Conservation (phyloP, 2,329 filamentous ascomycete genomes). For the Coniella lustricola region DNA sequence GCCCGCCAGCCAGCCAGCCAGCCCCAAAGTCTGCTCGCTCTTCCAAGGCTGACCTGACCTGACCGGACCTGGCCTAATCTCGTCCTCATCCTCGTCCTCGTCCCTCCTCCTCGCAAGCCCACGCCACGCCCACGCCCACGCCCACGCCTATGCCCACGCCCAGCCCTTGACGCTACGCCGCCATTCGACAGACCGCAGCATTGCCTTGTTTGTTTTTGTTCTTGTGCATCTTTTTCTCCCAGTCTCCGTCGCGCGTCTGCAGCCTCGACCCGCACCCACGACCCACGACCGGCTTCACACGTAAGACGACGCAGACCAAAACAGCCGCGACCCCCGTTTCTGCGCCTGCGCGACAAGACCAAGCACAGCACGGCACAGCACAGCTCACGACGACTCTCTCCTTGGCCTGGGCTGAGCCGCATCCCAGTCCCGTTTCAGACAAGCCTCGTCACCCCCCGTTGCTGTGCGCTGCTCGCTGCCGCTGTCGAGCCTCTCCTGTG, state of each 20-base stretch:
- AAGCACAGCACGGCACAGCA: neutral
- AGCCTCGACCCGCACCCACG: conserved; percentile 2
- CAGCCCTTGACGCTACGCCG: no score
- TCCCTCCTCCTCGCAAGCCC: neutral
- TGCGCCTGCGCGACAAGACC: conserved; percentile 2
- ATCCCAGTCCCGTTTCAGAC: neutral
- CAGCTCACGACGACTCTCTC: neutral
- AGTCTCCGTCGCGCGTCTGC: neutral
- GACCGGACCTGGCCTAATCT: no score
- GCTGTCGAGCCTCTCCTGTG: neutral
- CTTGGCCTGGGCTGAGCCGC: neutral
- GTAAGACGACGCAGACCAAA: neutral
- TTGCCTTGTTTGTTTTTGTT: no score
- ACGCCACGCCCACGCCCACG: neutral
- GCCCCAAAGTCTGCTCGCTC: conserved; percentile 2
- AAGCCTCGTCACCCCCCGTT: neutral
- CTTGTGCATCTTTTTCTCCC: neutral
- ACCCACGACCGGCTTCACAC: conserved; percentile 5
- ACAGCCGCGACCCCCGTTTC: neutral
- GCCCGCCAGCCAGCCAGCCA: neutral
- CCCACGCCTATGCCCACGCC: no score
- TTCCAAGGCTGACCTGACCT: neutral
- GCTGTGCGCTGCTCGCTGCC: neutral
- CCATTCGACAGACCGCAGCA: no score
- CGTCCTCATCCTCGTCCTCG: no score